Percentiles rank a stretch among this genome's conserved stretches.
Conservation (phyloP, 352 stramenopile species). For the Globisporangium alternatum region DNA sequence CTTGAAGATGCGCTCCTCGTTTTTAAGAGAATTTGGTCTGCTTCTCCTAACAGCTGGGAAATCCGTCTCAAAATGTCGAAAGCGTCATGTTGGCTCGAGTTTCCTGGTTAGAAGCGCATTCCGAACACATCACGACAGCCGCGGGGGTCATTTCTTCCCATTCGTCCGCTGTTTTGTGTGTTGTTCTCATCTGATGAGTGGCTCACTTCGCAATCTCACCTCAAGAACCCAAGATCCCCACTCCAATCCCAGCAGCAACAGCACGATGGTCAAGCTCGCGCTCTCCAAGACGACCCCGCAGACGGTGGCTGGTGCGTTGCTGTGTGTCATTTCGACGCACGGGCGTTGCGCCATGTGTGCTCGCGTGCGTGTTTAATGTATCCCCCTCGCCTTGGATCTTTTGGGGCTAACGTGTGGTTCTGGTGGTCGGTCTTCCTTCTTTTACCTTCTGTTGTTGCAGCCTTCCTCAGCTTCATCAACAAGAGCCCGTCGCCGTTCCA, state of each 20-base stretch:
- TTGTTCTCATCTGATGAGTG: slow-evolving; percentile 1
- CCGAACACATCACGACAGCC: too few relatives aligned
- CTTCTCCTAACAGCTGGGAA: too few relatives aligned
- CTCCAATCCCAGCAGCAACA: not conserved
- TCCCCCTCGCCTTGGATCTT: not conserved
- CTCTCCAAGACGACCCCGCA: slow-evolving; percentile 56
- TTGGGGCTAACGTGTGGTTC: not conserved
- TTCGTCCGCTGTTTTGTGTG: slow-evolving; percentile 9
- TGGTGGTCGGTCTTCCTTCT: not conserved
- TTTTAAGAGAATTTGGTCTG: too few relatives aligned
- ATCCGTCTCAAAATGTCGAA: too few relatives aligned
- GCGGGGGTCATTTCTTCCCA: not conserved
- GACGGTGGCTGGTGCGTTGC: slow-evolving; percentile 35
- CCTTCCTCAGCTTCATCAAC: slow-evolving; percentile 94
- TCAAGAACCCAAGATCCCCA: slow-evolving; percentile 1
- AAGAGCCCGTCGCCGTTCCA: slow-evolving; percentile 93
- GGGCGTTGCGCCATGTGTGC: not conserved
- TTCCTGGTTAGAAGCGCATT: too few relatives aligned
- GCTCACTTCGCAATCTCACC: slow-evolving; percentile 10
- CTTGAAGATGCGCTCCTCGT: too few relatives aligned
- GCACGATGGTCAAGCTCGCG: slow-evolving; percentile 36
- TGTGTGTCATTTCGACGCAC: too few relatives aligned
- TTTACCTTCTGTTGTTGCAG: slow-evolving; percentile 8
- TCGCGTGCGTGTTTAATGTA: not conserved
- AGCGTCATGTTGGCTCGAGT: too few relatives aligned